Evolutionary conservation across 208 protist species (phyloP), one percentile per base, ranked within the genome.

Genomic region (Leishmania mexicana): DNA sequence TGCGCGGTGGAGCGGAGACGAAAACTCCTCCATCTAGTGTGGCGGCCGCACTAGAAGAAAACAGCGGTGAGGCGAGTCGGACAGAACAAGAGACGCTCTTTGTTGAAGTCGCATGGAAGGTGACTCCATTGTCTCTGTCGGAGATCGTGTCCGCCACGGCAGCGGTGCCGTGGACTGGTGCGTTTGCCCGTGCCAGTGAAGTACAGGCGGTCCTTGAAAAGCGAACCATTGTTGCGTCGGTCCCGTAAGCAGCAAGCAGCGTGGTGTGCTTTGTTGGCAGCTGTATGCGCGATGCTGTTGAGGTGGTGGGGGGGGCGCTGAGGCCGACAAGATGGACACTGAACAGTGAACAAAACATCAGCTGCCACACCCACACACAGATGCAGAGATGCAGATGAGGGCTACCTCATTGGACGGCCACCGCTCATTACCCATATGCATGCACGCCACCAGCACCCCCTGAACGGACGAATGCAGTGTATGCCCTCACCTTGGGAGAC

Each of bases 91-190:
- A 72, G 42, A 7, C 19, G 0, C 35, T 38, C 47, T 85, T 85
- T 78, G n/a, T 85, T 3, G 51, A 81, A 10, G 40, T 85, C 13
- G 78, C 77, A 35, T 85, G 82, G 76, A 78, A 78, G 38, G 77
- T 81, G 28, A 5, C 67, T 28, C 82, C 82, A 42, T 57, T 85
- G 58, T 65, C 64, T 21, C 45, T 65, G 40, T 35, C 71, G 3
- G 82, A 85, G 54, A 74, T 85, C n/a, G 6, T 38, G 58, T 17
- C 54, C 38, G 7, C 64, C 31, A 40, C 38, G 5, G 38, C 72
- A 42, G 75, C 35, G 8, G 4, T 60, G 11, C 82, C 82, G 49
- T 85, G 82, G 82, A 31, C 57, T 51, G 21, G 4, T 24, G 49
- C 47, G 7, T 85, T 85, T 47, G 54, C 62, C 11, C 82, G 76